A percentile compares a stretch with the other conserved stretches of the same genome.
Conservation (phyloP, 257 asterid species). For the Solanum etuberosum region DNA sequence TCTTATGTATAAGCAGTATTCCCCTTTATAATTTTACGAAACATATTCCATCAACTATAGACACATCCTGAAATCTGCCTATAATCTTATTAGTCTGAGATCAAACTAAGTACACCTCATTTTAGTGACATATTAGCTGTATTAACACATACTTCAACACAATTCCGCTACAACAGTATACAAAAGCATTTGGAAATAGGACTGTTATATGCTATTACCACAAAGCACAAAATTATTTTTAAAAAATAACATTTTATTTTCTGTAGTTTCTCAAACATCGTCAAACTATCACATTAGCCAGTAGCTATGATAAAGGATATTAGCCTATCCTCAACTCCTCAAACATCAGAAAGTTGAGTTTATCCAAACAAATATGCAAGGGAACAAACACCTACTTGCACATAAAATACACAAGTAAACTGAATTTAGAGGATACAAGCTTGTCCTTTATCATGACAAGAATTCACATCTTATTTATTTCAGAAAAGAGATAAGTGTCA, state of each 20-base stretch:
- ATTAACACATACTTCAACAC: neutral
- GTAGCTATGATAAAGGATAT: neutral
- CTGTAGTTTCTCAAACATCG: neutral
- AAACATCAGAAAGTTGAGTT: neutral
- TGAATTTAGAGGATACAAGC: neutral
- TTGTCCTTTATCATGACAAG: neutral
- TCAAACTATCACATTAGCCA: neutral
- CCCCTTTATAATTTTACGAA: neutral
- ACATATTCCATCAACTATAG: neutral
- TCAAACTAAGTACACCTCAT: neutral
- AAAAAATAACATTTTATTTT: neutral
- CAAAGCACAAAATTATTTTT: neutral
- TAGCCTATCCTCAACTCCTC: neutral
- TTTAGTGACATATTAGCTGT: neutral
- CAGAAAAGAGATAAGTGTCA: neutral
- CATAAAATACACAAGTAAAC: neutral
- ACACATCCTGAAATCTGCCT: neutral
- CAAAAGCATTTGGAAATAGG: neutral
- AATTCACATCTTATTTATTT: neutral
- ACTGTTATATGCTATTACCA: neutral
- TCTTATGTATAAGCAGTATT: neutral
- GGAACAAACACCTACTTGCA: neutral
- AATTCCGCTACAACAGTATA: neutral
- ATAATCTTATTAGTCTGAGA: neutral
- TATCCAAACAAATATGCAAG: neutral